A percentile compares a stretch with the other conserved stretches of the same genome.
These are phyloP conservation scores for Fragaria vesca DNA, from an alignment of 306 rosid genomes.

Conservation along the genomic window DNA sequence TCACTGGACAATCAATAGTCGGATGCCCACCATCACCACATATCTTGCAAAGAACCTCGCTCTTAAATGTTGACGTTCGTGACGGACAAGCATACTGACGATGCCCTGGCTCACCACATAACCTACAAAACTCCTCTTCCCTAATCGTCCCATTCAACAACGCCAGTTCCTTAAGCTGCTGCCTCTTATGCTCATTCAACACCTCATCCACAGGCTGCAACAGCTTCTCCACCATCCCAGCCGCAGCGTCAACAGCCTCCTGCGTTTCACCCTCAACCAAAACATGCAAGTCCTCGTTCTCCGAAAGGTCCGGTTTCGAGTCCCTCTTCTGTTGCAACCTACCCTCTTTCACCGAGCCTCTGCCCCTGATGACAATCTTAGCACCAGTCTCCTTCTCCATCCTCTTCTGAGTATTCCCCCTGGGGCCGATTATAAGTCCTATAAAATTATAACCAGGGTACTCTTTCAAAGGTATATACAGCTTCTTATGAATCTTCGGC, in stretches of 20 bases:
- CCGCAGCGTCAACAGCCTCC: constrained; percentile 90
- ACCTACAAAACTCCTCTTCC: constrained; percentile 90
- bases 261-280: constrained; percentile 90
- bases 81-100: constrained; percentile 94
- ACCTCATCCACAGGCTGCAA: constrained; percentile 98
- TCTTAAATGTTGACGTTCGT: constrained; percentile 82
- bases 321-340: constrained; percentile 96
- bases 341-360: constrained; percentile 94
- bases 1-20: constrained; percentile 93
- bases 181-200: constrained; percentile 96
- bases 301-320: constrained; percentile 86
- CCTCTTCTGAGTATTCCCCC: constrained; percentile 97
- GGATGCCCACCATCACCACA: constrained; percentile 99
- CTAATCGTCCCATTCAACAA: constrained; percentile 94
- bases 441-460: constrained; percentile 95
- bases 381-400: constrained; percentile 99
- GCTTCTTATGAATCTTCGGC: constrained; percentile 98
- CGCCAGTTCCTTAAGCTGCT: constrained; percentile 93
- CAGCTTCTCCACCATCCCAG: constrained; percentile 98
- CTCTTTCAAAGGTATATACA: constrained; percentile 94
- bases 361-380: constrained; percentile 93
- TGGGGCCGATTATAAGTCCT: constrained; percentile 91
- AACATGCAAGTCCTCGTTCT: constrained; percentile 96
- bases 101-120: constrained; percentile 98
- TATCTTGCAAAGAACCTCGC: constrained; percentile 86